These are phyloP conservation scores for Fragaria ananassa DNA, from an alignment of 306 rosid species.

Conservation along the genomic window DNA sequence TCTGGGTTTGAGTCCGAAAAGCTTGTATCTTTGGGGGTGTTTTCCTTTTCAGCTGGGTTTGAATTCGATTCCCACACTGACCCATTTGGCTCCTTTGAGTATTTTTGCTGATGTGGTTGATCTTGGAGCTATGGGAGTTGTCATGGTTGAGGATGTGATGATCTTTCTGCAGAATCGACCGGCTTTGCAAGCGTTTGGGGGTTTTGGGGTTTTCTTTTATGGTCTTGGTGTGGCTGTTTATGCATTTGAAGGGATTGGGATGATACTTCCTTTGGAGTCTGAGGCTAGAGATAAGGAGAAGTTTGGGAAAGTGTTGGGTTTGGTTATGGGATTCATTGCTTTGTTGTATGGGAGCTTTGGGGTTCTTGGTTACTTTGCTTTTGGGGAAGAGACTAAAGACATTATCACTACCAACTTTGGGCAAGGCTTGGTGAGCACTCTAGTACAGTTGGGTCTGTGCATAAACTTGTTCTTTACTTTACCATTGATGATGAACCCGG, in stretches of 20 bases:
- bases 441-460: slow-evolving; percentile 63
- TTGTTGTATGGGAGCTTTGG: slow-evolving; percentile 63
- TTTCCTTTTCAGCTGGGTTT: slow-evolving; percentile 70
- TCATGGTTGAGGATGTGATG: slow-evolving; percentile 59
- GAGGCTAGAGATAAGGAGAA: slow-evolving; percentile 56
- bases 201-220: slow-evolving; percentile 53
- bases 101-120: slow-evolving; percentile 66
- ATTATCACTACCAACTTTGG: slow-evolving; percentile 72
- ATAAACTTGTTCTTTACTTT: slow-evolving; percentile 60
- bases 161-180: slow-evolving; percentile 41
- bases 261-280: slow-evolving; percentile 60
- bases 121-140: slow-evolving; percentile 52
- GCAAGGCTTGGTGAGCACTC: slow-evolving; percentile 41
- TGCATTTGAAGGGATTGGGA: slow-evolving; percentile 73
- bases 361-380: slow-evolving; percentile 64
- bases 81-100: slow-evolving; percentile 75
- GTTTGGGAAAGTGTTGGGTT: slow-evolving; percentile 53
- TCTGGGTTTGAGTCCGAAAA: slow-evolving; percentile 45
- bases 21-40: slow-evolving; percentile 54
- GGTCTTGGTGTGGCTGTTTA: slow-evolving; percentile 76
- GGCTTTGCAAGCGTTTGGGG: slow-evolving; percentile 46
- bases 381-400: slow-evolving; percentile 66
- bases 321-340: slow-evolving; percentile 52
- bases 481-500: slow-evolving; percentile 82
- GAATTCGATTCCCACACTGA: slow-evolving; percentile 54